Evolutionary conservation across 2,329 filamentous ascomycete genomes (phyloP).

Genomic region (Clarireedia monteithiana): DNA sequence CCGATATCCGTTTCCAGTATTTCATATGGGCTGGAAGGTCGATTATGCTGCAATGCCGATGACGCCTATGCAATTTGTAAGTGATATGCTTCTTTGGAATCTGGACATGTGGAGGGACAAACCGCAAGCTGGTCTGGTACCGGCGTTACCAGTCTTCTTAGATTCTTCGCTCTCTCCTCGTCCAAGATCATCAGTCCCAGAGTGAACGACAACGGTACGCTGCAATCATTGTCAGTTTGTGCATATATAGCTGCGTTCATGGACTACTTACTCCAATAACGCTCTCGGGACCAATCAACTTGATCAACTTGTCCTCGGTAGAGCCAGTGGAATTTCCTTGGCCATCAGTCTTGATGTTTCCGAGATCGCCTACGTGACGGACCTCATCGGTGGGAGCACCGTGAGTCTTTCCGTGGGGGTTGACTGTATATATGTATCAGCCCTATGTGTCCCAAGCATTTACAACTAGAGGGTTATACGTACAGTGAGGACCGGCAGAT

Average conservation of each 20-base stretch:
- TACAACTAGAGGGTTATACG: slow-evolving; percentile 30
- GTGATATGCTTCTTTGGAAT: slow-evolving; percentile 4
- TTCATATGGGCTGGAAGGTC: not conserved
- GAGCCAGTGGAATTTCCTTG: slow-evolving; percentile 85
- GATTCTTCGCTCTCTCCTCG: slow-evolving; percentile 88
- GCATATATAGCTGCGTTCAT: not conserved
- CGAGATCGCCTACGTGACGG: slow-evolving; percentile 94
- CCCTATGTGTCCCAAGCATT: not conserved
- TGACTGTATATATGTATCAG: slow-evolving; percentile 54
- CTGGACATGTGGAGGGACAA: too few species aligned
- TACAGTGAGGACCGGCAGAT: slow-evolving; percentile 94
- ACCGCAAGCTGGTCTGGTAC: slow-evolving; percentile 89
- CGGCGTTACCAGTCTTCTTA: slow-evolving; percentile 97
- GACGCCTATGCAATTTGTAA: slow-evolving; percentile 48
- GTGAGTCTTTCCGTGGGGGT: slow-evolving; percentile 88
- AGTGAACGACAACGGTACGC: slow-evolving; percentile 93
- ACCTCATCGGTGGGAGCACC: slow-evolving; percentile 74
- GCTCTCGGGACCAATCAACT: slow-evolving; percentile 94
- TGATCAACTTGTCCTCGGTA: slow-evolving; percentile 73
- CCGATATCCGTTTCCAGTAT: not conserved
- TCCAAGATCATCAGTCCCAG: slow-evolving; percentile 93
- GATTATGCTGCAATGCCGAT: slow-evolving; percentile 77
- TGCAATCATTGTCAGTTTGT: slow-evolving; percentile 32
- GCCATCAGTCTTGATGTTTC: slow-evolving; percentile 92
- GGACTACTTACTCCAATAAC: slow-evolving; percentile 66